These are phyloP conservation scores for Kwoniella dejecticola DNA, from an alignment of 768 basidiomycete genomes.

Conservation along the genomic window DNA sequence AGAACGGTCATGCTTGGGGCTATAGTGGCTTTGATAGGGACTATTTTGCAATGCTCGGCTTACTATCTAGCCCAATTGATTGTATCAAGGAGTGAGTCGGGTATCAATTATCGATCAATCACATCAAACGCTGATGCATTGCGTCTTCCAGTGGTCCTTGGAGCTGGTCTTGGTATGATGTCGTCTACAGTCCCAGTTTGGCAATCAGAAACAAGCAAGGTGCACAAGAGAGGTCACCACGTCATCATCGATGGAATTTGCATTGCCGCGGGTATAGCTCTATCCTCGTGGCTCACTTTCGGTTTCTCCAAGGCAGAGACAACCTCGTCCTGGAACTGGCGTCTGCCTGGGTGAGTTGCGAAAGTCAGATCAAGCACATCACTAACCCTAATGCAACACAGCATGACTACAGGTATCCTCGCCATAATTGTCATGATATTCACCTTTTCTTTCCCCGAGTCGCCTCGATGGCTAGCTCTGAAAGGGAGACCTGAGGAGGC, in stretches of 20 bases:
- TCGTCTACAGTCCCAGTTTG: slow-evolving; percentile 33
- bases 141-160: slow-evolving; percentile 23
- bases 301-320: slow-evolving; percentile 19
- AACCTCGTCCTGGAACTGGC: slow-evolving; percentile 21
- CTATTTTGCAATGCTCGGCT: slow-evolving; percentile 21
- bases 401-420: slow-evolving; percentile 34
- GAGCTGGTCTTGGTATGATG: slow-evolving; percentile 32
- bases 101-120: background rate
- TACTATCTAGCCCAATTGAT: slow-evolving; percentile 20
- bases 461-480: slow-evolving; percentile 56
- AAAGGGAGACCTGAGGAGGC: slow-evolving; percentile 37
- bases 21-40: slow-evolving; percentile 17
- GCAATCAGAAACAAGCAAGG: slow-evolving; percentile 33
- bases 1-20: slow-evolving; percentile 26
- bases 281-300: slow-evolving; percentile 31
- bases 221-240: slow-evolving; percentile 31
- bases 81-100: slow-evolving; percentile 21
- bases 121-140: too few species aligned
- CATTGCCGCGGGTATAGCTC: slow-evolving; percentile 28
- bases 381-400: background rate
- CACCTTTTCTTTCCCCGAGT: slow-evolving; percentile 37
- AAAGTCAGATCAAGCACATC: background rate
- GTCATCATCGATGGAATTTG: slow-evolving; percentile 35
- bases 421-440: slow-evolving; percentile 24
- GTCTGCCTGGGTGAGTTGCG: slow-evolving; percentile 22